These are phyloP conservation scores for Collybia sp. DNA, from an alignment of 768 basidiomycete genomes.

Conservation along the genomic window DNA sequence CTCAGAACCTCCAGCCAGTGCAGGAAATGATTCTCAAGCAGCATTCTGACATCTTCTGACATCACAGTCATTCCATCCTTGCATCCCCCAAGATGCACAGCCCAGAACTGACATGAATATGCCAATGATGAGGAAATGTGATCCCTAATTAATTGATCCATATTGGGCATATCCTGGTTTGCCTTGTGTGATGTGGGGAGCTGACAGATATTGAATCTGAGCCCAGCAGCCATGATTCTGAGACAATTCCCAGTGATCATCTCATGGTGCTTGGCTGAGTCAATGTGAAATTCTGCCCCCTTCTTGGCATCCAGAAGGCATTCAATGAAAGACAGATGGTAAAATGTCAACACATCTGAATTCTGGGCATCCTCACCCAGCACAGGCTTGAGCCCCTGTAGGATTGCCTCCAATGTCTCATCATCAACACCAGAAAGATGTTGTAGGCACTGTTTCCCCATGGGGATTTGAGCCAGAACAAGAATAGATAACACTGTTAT, in stretches of 20 bases:
- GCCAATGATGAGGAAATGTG: constrained; percentile 1
- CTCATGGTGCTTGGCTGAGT: neutral
- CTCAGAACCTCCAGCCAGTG: too few species aligned
- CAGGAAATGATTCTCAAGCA: too few species aligned
- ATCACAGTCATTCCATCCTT: neutral
- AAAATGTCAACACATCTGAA: neutral
- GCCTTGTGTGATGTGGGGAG: too few species aligned
- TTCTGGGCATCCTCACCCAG: neutral
- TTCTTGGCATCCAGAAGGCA: too few species aligned
- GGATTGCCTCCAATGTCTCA: neutral
- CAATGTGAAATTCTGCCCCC: too few species aligned
- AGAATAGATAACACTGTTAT: neutral
- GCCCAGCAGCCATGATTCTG: too few species aligned
- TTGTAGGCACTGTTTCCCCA: too few species aligned
- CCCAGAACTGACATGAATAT: too few species aligned
- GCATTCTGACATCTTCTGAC: neutral
- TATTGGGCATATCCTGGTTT: neutral
- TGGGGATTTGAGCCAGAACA: neutral
- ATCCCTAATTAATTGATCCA: neutral
- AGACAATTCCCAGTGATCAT: too few species aligned
- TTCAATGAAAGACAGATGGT: too few species aligned
- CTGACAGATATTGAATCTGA: too few species aligned
- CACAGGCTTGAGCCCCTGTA: neutral
- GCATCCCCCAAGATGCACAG: constrained; percentile 5
- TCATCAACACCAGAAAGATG: too few species aligned